These are phyloP conservation scores for Candida boidinii DNA, from an alignment of 805 yeast species.

Conservation along the genomic window DNA sequence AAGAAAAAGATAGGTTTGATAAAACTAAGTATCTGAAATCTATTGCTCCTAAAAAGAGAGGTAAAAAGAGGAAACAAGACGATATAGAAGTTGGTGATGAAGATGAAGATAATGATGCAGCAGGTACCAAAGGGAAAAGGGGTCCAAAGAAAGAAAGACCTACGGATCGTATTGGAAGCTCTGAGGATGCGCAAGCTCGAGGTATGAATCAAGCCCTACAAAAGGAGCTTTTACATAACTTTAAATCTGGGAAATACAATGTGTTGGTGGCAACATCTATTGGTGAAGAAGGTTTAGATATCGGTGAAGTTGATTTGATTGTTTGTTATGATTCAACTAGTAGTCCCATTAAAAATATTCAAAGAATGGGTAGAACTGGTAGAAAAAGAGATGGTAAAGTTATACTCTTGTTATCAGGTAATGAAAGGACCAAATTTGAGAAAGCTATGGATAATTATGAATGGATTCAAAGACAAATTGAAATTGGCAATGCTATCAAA, in stretches of 20 bases:
- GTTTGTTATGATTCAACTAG: slow-evolving; percentile 89
- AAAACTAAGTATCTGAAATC: slow-evolving; percentile 39
- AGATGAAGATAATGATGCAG: slow-evolving; percentile 22
- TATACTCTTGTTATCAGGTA: slow-evolving; percentile 61
- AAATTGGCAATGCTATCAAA: slow-evolving; percentile 33
- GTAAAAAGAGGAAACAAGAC: slow-evolving; percentile 23
- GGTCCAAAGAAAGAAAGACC: slow-evolving; percentile 13
- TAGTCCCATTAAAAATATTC: slow-evolving; percentile 88
- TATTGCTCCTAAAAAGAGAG: slow-evolving; percentile 33
- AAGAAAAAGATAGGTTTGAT: slow-evolving; percentile 62
- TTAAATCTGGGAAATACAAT: slow-evolving; percentile 66
- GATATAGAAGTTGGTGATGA: no score
- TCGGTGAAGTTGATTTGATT: slow-evolving; percentile 94
- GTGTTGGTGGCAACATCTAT: slow-evolving; percentile 91
- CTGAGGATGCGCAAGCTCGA: slow-evolving; percentile 64
- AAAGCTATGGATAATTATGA: slow-evolving; percentile 80
- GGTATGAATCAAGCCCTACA: slow-evolving; percentile 93
- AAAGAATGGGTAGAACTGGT: slow-evolving; percentile 98
- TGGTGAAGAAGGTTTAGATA: slow-evolving; percentile 98
- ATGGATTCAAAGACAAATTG: slow-evolving; percentile 64
- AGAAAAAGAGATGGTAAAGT: slow-evolving; percentile 87
- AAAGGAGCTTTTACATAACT: slow-evolving; percentile 64
- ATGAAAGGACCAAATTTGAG: slow-evolving; percentile 72
- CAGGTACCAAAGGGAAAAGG: slow-evolving; percentile 13
- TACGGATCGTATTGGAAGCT: slow-evolving; percentile 41